phyloP scores from a whole-genome alignment of 2,329 filamentous ascomycete species.

The Fusarium dimerum region DNA sequence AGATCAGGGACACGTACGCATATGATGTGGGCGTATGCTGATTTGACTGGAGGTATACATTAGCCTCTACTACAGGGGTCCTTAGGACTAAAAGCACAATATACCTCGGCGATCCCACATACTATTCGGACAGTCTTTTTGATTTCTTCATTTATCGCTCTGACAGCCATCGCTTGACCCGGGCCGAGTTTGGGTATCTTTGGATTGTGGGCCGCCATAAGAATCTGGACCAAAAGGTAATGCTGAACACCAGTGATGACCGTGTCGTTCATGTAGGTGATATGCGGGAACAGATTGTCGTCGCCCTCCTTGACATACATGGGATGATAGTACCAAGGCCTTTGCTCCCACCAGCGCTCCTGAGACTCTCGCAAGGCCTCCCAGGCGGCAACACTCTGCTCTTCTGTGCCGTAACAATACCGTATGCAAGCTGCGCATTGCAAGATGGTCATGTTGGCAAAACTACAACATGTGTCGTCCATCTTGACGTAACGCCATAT shows the following conservation, averaged over 20 bases:
- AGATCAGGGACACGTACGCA: constrained; percentile 12
- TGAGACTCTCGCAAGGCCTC: constrained; percentile 24
- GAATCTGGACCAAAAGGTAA: constrained; percentile 29
- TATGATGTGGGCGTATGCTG: constrained; percentile 22
- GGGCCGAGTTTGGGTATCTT: constrained; percentile 28
- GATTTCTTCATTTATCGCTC: constrained; percentile 29
- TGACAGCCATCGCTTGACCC: constrained; percentile 26
- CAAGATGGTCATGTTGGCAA: constrained; percentile 29
- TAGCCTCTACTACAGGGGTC: not conserved
- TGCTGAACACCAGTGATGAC: constrained; percentile 31
- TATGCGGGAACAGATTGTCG: constrained; percentile 20
- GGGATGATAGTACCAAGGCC: constrained; percentile 31
- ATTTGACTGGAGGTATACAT: constrained; percentile 17
- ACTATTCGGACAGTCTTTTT: constrained; percentile 30
- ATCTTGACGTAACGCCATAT: constrained; percentile 22
- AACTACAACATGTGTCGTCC: constrained; percentile 27
- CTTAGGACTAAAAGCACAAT: too few species aligned
- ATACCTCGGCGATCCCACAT: constrained; percentile 32
- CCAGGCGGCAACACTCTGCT: constrained; percentile 25
- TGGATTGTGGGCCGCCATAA: constrained; percentile 31
- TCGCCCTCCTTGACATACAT: constrained; percentile 22
- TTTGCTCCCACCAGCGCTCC: constrained; percentile 31
- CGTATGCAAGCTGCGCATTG: constrained; percentile 31
- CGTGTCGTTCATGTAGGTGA: constrained; percentile 30
- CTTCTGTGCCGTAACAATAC: constrained; percentile 31